Percentiles rank a stretch among this genome's conserved stretches.
Conservation (phyloP, 192 early-diverging fungal genomes). For the Spizellomyces sp. region DNA sequence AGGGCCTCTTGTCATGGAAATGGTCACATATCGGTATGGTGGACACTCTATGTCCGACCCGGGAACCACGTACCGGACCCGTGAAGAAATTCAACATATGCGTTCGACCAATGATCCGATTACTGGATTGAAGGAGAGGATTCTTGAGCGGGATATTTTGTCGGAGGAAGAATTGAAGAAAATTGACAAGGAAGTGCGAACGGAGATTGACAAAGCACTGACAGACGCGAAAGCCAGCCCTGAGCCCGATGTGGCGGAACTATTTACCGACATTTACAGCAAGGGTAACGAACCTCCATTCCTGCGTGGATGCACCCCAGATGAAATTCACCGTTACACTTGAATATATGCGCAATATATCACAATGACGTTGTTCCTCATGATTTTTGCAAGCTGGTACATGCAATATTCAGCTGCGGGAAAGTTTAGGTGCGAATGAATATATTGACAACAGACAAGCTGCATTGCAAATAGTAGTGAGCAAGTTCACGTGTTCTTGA, state of each 20-base stretch:
- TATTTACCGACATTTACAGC: conserved; percentile 85
- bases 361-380: too few relatives aligned
- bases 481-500: too few relatives aligned
- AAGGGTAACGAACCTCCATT: conserved; percentile 70
- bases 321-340: conserved; percentile 64
- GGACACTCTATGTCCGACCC: conserved; percentile 99
- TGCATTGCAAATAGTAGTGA: too few relatives aligned
- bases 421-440: too few relatives aligned
- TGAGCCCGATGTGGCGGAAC: conserved; percentile 68
- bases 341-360: background rate
- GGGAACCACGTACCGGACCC: conserved; percentile 97
- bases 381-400: too few relatives aligned
- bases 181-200: conserved; percentile 90
- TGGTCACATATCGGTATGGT: conserved; percentile 98
- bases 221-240: conserved; percentile 78
- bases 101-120: conserved; percentile 91
- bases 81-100: conserved; percentile 99
- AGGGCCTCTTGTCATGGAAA: conserved; percentile 92
- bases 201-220: conserved; percentile 82
- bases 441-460: too few relatives aligned
- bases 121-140: conserved; percentile 83
- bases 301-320: conserved; percentile 83
- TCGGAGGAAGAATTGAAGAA: conserved; percentile 91
- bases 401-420: too few relatives aligned
- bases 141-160: conserved; percentile 68